A percentile compares a stretch with the other conserved stretches of the same genome.
Evolutionary conservation across 331 rosid genomes (phyloP).

Genomic region (Pyrus hybrid): DNA sequence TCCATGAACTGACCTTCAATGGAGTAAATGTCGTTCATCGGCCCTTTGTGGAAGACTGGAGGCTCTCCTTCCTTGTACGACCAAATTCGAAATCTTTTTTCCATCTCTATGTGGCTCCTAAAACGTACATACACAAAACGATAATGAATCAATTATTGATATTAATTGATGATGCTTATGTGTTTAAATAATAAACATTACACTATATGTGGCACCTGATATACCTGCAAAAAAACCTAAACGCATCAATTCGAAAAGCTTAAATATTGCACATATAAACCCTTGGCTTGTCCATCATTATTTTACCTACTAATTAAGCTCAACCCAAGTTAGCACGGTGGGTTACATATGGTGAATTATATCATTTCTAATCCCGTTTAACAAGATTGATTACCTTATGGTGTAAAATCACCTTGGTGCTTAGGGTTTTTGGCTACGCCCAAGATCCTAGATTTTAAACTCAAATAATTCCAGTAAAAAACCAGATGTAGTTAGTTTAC

Average conservation of each 20-base stretch:
- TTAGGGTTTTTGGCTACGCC: not conserved
- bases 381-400: not conserved
- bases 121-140: not conserved
- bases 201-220: not conserved
- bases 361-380: not conserved
- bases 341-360: not conserved
- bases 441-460: not conserved
- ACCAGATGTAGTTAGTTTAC: not conserved
- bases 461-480: not conserved
- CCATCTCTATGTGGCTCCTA: constrained; percentile 49
- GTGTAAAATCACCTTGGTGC: not conserved
- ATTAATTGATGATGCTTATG: not conserved
- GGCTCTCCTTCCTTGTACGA: constrained; percentile 55
- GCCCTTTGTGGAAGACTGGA: constrained; percentile 54
- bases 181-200: not conserved
- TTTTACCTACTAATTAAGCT: no score
- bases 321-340: no score
- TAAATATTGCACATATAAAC: not conserved
- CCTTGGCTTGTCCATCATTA: not conserved
- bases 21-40: constrained; percentile 51
- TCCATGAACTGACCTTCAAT: constrained; percentile 51
- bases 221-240: not conserved
- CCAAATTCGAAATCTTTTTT: constrained; percentile 43
- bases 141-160: not conserved
- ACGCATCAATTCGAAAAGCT: not conserved